These are phyloP conservation scores for Diutina ranongensis DNA, from an alignment of 1,139 yeast species.

Conservation along the genomic window DNA sequence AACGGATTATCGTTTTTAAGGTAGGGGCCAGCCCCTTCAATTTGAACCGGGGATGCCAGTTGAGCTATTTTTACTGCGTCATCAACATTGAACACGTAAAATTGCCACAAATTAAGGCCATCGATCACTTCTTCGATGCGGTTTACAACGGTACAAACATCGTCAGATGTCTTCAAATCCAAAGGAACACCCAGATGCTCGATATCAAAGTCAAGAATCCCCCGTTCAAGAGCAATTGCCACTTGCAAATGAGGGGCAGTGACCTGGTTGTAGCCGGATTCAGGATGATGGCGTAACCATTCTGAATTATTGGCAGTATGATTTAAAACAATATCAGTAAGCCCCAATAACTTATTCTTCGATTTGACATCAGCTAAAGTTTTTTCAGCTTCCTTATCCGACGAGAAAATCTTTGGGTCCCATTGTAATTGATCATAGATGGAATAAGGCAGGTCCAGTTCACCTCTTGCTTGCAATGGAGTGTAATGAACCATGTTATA, in stretches of 20 bases:
- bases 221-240: constrained; percentile 74
- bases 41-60: constrained; percentile 9
- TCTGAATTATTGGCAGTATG: constrained; percentile 86
- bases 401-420: constrained; percentile 54
- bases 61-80: constrained; percentile 15
- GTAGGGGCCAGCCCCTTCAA: constrained; percentile 21
- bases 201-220: constrained; percentile 50
- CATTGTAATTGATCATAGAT: constrained; percentile 74
- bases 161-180: constrained; percentile 34
- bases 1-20: constrained; percentile 39
- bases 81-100: constrained; percentile 55
- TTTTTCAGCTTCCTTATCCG: constrained; percentile 20
- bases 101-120: constrained; percentile 74
- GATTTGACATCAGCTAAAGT: constrained; percentile 29
- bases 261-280: constrained; percentile 71
- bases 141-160: constrained; percentile 47
- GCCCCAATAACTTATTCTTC: constrained; percentile 52
- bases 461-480: constrained; percentile 83
- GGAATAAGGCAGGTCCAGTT: constrained; percentile 85
- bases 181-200: constrained; percentile 50
- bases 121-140: constrained; percentile 63
- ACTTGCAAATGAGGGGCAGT: constrained; percentile 84
- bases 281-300: constrained; percentile 83
- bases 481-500: constrained; percentile 96
- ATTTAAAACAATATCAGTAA: constrained; percentile 89